phyloP scores from a whole-genome alignment of 345 rosid genomes.

The Euphorbia peplus region DNA sequence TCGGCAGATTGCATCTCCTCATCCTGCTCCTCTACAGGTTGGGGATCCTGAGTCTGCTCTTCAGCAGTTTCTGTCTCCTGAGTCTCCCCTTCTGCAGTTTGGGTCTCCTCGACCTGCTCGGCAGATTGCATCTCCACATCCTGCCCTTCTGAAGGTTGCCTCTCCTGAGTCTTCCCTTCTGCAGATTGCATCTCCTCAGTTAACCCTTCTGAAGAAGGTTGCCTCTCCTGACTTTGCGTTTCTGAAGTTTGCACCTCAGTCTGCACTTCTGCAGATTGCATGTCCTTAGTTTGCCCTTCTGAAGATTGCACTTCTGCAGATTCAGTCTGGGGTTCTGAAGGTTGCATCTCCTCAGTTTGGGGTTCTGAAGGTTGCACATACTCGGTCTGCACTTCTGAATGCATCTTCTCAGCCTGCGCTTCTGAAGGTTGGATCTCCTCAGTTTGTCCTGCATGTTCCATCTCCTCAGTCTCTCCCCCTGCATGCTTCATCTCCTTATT shows the following conservation, averaged over 20 bases:
- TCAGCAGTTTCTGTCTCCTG: neutral
- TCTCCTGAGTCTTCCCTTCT: neutral
- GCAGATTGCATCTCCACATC: conserved; percentile 1
- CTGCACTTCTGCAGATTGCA: neutral
- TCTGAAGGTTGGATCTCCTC: neutral
- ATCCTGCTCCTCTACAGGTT: neutral
- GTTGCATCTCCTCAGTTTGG: neutral
- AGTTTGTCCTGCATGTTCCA: neutral
- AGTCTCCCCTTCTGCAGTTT: neutral
- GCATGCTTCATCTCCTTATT: neutral
- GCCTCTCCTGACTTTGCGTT: neutral
- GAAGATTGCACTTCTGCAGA: no score
- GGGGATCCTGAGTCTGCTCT: neutral
- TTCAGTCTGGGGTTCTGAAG: neutral
- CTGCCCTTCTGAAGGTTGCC: conserved; percentile 6
- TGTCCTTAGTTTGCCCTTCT: neutral
- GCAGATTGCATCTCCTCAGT: neutral
- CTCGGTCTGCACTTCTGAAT: neutral
- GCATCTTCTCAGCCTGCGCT: neutral
- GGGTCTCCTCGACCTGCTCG: conserved; percentile 8
- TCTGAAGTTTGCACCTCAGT: neutral
- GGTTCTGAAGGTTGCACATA: neutral
- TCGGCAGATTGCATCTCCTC: neutral
- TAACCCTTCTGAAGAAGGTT: neutral
- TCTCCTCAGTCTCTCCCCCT: neutral